Base-by-base conservation (phyloP, 768 basidiomycete species). In the Leucocoprinus birnbaumii region DNA sequence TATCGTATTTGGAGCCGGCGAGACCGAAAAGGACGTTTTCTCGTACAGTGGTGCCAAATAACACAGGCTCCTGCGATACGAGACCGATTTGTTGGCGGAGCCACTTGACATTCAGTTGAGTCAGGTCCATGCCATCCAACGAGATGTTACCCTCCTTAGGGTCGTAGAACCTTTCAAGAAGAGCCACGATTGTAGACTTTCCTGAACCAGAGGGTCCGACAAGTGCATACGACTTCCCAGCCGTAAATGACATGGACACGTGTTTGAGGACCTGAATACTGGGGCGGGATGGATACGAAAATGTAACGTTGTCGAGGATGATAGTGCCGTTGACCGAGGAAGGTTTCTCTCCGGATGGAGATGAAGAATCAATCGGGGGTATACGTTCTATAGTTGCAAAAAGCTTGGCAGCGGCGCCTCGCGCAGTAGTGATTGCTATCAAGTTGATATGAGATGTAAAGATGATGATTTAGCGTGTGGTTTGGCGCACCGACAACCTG, bases 91-190 rank as follows among this genome's bases (percentile, higher is more conserved):
- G 87, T 9, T 79, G 78, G 27, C 89, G 82, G 45, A 91, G 67
- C 89, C 89, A 91, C 58, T 79, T 83, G 55, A 91, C 62, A 62
- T 91, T 91, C 50, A 91, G 72, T 1, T 80, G 71, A 63, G 74
- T 82, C 62, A 91, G 60, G 60, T 91, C 79, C 10, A 75, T 62
- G 2, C 89, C 88, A 51, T 92, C 90, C 7, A 89, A 73, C 55
- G 76, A 79, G 62, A 91, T 79, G 13, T 61, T 58, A 11, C 90
- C 90, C 0, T 65, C 63, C 0, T 79, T 68, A 1, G 89, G 87
- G 62, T 92, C 90, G 61, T 91, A 91, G 72, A 91, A 91, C 9
- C 90, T 78, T 64, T 91, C 89, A 53, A 89, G 78, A n/a, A 91
- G 78, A 21, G 82, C 76, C 24, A 91, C 75, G 51, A 87, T 69